Evolutionary conservation across 805 yeast species (phyloP).

Genomic region (Saccharomycopsis sp.): DNA sequence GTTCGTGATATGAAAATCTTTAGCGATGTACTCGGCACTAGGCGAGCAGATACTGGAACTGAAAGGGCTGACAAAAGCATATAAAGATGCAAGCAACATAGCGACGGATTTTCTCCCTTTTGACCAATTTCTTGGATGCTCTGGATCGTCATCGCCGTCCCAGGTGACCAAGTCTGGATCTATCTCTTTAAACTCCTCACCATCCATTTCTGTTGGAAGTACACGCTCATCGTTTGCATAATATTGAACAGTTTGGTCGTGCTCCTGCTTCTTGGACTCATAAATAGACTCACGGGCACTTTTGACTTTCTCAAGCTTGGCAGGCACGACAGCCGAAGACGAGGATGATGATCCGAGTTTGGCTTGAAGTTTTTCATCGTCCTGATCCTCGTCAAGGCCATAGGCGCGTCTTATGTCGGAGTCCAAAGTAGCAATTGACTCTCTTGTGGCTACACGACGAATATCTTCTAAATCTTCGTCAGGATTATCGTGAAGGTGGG

Average conservation of each 20-base stretch:
- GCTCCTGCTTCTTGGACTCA: not conserved
- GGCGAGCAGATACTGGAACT: conserved; percentile 60
- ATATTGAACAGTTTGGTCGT: not conserved
- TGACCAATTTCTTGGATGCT: conserved; percentile 61
- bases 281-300: not conserved
- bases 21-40: conserved; percentile 44
- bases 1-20: conserved; percentile 36
- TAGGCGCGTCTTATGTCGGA: not conserved
- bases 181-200: conserved; percentile 44
- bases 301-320: not conserved
- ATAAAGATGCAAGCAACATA: conserved; percentile 42
- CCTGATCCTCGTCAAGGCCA: not conserved
- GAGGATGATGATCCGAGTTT: not conserved
- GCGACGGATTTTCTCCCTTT: conserved; percentile 34
- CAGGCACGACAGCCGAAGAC: not conserved
- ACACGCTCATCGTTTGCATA: conserved; percentile 18
- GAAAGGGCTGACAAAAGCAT: conserved; percentile 55
- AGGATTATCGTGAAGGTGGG: not conserved
- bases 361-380: not conserved
- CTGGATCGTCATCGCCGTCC: conserved; percentile 56
- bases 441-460: not conserved
- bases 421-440: not conserved
- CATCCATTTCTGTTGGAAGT: conserved; percentile 34
- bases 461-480: not conserved
- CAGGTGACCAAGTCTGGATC: conserved; percentile 67